Base-by-base conservation (phyloP, 140 eudicot genomes). In the Ambrosia hybrid region DNA sequence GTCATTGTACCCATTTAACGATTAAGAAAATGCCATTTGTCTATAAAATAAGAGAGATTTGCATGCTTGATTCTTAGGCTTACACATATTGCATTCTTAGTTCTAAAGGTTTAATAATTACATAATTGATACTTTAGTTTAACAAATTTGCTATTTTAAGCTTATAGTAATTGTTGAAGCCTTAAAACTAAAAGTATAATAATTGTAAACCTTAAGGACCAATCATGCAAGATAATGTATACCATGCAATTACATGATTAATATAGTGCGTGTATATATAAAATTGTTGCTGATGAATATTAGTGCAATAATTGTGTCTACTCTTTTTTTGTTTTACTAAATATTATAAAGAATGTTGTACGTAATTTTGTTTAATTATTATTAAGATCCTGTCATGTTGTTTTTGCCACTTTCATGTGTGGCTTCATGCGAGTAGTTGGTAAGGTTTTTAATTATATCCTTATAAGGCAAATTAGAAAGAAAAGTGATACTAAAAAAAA, bases 361-460 rank as follows among this genome's bases (percentile, higher is more conserved):
- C 48, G 75, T 62, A 33, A 52, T 37, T 70, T 55, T 62, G 56
- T 68, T 49, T 43, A 55, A 43, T 43, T 68, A 53, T 46, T 13
- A 65, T 51, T 33, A 59, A 72, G 76, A 72, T 67, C 65, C 33
- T 72, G 79, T 60, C 85, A 76, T 71, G 64, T 51, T 76, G 57
- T 66, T 76, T 36, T 59, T 69, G 72, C 69, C 48, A 59, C 46
- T 73, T 81, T 81, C 63, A 59, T 65, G 65, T 33, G 37, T 72
- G 73, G 51, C 69, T 59, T 37, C 73, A 67, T 58, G 16, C 70
- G 62, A 77, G 73, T 60, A 68, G 78, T 65, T 58, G 72, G 79
- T 39, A 65, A 14, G 6, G 11, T 21, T 43, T 64, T 36, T 51
- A 39, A 21, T 21, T 21, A 21, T 69, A 39, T 63, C 11, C 38